phyloP scores from a whole-genome alignment of 2,329 filamentous ascomycete genomes.

The Fusarium beomiforme region DNA sequence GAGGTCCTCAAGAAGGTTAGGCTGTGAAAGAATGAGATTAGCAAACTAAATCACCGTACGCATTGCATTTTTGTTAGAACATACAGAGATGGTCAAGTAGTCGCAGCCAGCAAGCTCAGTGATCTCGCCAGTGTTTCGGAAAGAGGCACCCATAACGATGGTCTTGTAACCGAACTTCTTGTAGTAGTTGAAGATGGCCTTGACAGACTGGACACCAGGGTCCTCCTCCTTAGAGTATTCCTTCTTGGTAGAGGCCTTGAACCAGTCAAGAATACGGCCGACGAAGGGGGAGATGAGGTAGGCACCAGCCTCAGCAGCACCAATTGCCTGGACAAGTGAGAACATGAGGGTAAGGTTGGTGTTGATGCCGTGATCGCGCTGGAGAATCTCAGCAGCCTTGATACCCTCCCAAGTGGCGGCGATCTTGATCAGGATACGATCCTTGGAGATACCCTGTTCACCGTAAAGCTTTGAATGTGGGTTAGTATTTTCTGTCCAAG shows the following conservation, averaged over 20 bases:
- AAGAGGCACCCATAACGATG: constrained; percentile 99
- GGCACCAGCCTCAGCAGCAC: constrained; percentile 91
- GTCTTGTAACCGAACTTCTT: constrained; percentile 99
- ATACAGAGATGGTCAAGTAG: constrained; percentile 96
- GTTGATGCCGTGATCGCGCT: constrained; percentile 96
- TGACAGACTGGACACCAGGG: constrained; percentile 94
- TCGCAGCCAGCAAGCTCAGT: constrained; percentile 98
- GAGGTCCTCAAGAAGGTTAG: constrained; percentile 93
- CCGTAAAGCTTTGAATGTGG: constrained; percentile 82
- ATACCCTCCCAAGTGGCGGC: constrained; percentile 99
- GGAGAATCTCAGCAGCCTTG: constrained; percentile 96
- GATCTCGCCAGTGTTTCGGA: constrained; percentile 96
- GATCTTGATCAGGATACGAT: constrained; percentile 97
- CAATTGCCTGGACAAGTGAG: constrained; percentile 93
- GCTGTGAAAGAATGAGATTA: constrained; percentile 58
- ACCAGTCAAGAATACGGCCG: constrained; percentile 99
- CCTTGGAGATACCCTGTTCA: constrained; percentile 88
- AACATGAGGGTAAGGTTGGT: constrained; percentile 99
- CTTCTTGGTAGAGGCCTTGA: constrained; percentile 96
- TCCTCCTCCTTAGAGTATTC: constrained; percentile 90
- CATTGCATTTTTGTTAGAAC: constrained; percentile 47
- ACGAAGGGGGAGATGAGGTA: constrained; percentile 99
- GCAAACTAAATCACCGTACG: constrained; percentile 10
- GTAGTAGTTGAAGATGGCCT: constrained; percentile 99
- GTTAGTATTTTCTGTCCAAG: constrained; percentile 19